Conservation (phyloP, 371 early-diverging fungal genomes). For the Lichtheimia corymbifera region DNA sequence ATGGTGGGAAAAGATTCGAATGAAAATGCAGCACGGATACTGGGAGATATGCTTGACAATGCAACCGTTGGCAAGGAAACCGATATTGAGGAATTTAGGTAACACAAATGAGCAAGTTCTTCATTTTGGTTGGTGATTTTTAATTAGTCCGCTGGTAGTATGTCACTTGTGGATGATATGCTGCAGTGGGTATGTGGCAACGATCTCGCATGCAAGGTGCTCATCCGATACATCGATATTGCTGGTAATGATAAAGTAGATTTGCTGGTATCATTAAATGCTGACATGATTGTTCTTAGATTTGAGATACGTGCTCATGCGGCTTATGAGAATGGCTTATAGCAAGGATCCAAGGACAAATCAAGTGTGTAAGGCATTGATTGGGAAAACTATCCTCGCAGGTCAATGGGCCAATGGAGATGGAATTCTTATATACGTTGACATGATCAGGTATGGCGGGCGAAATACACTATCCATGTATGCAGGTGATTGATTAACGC, state of each 20-base stretch:
- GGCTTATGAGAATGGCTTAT: constrained; percentile 6
- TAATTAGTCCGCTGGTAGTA: not conserved
- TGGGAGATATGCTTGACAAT: not conserved
- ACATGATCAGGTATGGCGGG: constrained; percentile 9
- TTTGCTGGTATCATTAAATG: not conserved
- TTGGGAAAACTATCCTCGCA: constrained; percentile 14
- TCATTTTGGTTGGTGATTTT: not conserved
- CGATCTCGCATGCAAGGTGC: constrained; percentile 9
- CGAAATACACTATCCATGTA: too few relatives aligned
- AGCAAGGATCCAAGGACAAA: constrained; percentile 9
- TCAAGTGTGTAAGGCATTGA: constrained; percentile 19
- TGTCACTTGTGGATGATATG: not conserved
- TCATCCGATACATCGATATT: constrained; percentile 6
- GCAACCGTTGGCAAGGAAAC: not conserved
- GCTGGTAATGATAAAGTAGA: constrained; percentile 2
- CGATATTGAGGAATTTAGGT: not conserved
- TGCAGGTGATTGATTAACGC: not conserved
- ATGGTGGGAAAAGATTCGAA: not conserved
- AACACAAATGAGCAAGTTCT: not conserved
- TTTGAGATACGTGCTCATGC: not conserved
- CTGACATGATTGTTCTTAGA: not conserved
- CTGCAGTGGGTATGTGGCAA: not conserved
- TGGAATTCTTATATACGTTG: constrained; percentile 10
- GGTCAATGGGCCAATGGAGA: constrained; percentile 12
- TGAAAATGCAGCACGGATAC: not conserved